A percentile compares a stretch with the other conserved stretches of the same genome.
Evolutionary conservation across 768 basidiomycete genomes (phyloP).

Genomic region (Naganishia friedmannii): DNA sequence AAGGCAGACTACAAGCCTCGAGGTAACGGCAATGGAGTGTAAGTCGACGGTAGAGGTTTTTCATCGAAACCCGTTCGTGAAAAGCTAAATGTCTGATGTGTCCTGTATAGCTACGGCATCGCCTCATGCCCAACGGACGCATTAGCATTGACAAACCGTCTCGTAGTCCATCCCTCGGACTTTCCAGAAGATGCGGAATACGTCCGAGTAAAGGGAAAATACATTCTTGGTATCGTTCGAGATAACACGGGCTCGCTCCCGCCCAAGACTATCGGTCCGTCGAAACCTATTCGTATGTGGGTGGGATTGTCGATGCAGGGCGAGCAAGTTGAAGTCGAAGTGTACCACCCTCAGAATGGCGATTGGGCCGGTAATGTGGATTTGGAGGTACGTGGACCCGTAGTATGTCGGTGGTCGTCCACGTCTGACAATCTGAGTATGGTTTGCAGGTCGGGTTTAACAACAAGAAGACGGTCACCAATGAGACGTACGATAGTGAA

Average conservation of each 20-base stretch:
- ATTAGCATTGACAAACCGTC: slow-evolving; percentile 74
- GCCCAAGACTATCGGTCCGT: slow-evolving; percentile 71
- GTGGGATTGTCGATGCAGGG: slow-evolving; percentile 75
- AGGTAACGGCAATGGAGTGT: slow-evolving; percentile 24
- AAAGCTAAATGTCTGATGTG: neutral
- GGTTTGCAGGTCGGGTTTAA: slow-evolving; percentile 51
- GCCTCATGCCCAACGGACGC: slow-evolving; percentile 63
- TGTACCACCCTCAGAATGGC: slow-evolving; percentile 56
- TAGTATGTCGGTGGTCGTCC: neutral
- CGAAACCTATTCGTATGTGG: slow-evolving; percentile 80
- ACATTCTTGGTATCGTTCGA: slow-evolving; percentile 69
- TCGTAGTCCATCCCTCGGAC: slow-evolving; percentile 75
- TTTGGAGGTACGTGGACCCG: slow-evolving; percentile 60
- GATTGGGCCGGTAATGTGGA: slow-evolving; percentile 65
- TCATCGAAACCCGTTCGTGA: neutral
- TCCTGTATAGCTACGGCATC: slow-evolving; percentile 50
- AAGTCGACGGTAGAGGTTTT: neutral
- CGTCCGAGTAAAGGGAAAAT: slow-evolving; percentile 70
- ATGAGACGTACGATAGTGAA: slow-evolving; percentile 77
- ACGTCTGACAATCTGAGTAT: neutral
- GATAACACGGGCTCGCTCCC: slow-evolving; percentile 71
- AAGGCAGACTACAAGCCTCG: slow-evolving; percentile 25
- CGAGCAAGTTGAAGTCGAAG: slow-evolving; percentile 70
- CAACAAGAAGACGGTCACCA: slow-evolving; percentile 51
- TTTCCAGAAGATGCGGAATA: slow-evolving; percentile 67